These are phyloP conservation scores for Aspergillus ibericus DNA, from an alignment of 2,329 filamentous ascomycete genomes.

Conservation along the genomic window DNA sequence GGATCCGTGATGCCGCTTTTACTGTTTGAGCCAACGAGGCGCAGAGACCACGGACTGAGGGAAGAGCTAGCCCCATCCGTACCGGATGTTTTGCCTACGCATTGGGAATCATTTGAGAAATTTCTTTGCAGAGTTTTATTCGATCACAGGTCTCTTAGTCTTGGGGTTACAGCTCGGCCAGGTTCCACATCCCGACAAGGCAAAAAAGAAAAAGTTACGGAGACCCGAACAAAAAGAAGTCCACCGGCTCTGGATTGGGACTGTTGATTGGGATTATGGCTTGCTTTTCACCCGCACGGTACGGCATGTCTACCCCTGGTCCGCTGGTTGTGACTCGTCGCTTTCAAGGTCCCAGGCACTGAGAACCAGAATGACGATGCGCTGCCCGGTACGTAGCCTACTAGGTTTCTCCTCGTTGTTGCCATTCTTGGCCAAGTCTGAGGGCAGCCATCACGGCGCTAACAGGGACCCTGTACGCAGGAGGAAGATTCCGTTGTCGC, in stretches of 20 bases:
- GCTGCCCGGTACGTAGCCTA: not conserved
- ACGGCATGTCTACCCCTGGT: not conserved
- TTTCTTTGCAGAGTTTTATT: constrained; percentile 11
- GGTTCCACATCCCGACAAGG: constrained; percentile 5
- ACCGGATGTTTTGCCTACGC: constrained; percentile 6
- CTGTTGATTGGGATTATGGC: not conserved
- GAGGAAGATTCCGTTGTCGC: constrained; percentile 2
- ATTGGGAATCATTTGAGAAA: constrained; percentile 11
- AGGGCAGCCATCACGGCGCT: not conserved
- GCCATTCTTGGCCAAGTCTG: constrained; percentile 13
- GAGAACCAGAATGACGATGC: not conserved
- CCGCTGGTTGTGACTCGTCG: too few species aligned
- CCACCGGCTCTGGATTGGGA: not conserved
- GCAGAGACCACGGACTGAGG: constrained; percentile 5
- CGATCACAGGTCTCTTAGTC: not conserved
- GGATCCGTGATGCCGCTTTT: constrained; percentile 17
- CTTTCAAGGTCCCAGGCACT: not conserved
- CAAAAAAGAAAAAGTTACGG: not conserved
- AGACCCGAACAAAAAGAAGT: not conserved
- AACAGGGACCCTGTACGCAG: not conserved
- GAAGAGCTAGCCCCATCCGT: constrained; percentile 13
- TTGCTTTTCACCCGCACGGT: not conserved
- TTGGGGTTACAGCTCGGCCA: constrained; percentile 4
- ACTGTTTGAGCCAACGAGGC: constrained; percentile 14
- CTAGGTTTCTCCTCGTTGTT: constrained; percentile 13